Percentiles rank a stretch among this genome's conserved stretches.
Evolutionary conservation across 805 yeast species (phyloP).

Genomic region (Starmera quercuum): DNA sequence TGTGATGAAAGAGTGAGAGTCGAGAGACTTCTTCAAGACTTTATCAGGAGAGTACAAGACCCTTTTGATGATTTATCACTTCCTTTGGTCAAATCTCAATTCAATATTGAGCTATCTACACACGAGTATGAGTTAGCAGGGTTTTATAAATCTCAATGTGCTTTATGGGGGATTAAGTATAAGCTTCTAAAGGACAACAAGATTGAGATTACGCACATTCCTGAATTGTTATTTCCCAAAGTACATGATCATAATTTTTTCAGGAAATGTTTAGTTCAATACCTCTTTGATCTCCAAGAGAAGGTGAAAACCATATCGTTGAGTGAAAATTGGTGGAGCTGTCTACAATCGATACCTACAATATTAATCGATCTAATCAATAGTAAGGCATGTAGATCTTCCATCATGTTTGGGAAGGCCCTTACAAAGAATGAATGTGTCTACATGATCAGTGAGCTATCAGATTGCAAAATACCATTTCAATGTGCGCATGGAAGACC

Average conservation of each 20-base stretch:
- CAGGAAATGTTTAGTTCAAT: conserved; percentile 33
- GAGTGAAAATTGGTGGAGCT: conserved; percentile 30
- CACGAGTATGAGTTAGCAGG: conserved; percentile 27
- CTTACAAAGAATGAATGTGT: conserved; percentile 37
- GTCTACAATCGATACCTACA: conserved; percentile 38
- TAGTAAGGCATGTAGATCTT: conserved; percentile 58
- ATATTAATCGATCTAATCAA: conserved; percentile 42
- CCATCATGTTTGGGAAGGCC: conserved; percentile 65
- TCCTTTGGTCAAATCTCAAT: conserved; percentile 3
- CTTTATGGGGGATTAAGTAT: conserved; percentile 38
- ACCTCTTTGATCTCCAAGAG: conserved; percentile 33
- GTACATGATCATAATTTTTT: conserved; percentile 23
- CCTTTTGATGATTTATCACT: conserved; percentile 12
- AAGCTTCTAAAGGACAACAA: conserved; percentile 1
- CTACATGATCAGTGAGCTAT: conserved; percentile 32
- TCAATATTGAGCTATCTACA: conserved; percentile 13
- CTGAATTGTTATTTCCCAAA: conserved; percentile 31
- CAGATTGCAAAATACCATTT: conserved; percentile 52
- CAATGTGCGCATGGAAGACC: conserved; percentile 89
- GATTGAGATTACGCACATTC: conserved; percentile 34
- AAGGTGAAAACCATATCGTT: conserved; percentile 19
- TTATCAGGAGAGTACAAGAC: conserved; percentile 22
- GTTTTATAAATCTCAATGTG: conserved; percentile 22
- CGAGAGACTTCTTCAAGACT: conserved; percentile 39
- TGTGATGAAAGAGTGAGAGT: conserved; percentile 67